Percentiles rank a stretch among this genome's conserved stretches.
Evolutionary conservation across 176 grass and related monocot genomes (phyloP).

Genomic region (Oryza meyeriana): DNA sequence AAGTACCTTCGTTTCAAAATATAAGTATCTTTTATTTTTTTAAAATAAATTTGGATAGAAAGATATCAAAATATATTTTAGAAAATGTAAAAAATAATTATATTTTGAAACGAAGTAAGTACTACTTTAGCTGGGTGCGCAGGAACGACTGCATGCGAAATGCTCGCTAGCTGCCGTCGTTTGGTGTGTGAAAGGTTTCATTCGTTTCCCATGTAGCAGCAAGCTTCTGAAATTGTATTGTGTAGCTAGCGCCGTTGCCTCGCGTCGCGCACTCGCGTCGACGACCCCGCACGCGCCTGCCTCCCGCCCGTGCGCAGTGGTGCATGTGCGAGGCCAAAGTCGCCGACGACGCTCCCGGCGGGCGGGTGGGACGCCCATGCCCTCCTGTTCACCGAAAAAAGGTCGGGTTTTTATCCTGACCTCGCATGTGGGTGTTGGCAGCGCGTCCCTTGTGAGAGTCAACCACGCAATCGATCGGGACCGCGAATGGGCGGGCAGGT

Average conservation of each 20-base stretch:
- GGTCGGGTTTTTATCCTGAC: neutral
- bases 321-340: neutral
- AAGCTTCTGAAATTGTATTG: neutral
- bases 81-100: no score
- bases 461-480: neutral
- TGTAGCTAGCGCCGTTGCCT: neutral
- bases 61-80: no score
- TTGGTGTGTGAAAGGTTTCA: no score
- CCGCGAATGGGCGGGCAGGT: neutral
- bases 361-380: neutral
- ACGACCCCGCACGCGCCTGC: neutral
- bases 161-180: no score
- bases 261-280: neutral
- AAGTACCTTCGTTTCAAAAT: no score
- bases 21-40: no score
- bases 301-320: neutral
- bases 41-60: no score
- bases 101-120: no score
- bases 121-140: no score
- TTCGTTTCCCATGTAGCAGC: no score
- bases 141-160: no score
- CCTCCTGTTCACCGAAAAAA: neutral
- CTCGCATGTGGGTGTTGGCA: neutral
- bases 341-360: neutral
- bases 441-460: neutral